Conservation (phyloP, 2,329 filamentous ascomycete species). For the Curvularia hawaiiensis region DNA sequence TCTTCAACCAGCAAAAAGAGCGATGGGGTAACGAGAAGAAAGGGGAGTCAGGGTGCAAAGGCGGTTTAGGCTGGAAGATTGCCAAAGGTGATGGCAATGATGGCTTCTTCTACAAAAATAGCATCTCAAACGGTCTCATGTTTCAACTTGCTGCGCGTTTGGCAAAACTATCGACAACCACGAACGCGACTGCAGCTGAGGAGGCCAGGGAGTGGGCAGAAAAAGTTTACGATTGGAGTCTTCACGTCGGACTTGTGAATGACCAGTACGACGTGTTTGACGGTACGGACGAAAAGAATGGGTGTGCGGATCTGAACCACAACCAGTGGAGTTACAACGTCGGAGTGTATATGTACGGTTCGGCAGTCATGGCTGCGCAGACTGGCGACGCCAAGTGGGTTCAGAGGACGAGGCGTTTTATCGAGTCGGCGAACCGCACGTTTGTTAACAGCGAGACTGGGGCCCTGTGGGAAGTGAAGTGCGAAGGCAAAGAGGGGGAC, state of each 20-base stretch:
- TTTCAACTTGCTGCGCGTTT: constrained; percentile 68
- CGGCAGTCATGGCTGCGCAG: constrained; percentile 34
- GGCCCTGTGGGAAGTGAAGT: constrained; percentile 61
- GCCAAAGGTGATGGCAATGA: constrained; percentile 66
- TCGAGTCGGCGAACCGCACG: constrained; percentile 28
- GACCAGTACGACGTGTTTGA: constrained; percentile 58
- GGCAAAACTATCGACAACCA: constrained; percentile 71
- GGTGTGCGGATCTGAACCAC: constrained; percentile 46
- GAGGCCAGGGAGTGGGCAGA: constrained; percentile 62
- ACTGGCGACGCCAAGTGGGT: constrained; percentile 29
- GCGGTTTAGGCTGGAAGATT: constrained; percentile 76
- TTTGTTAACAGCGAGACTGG: constrained; percentile 30
- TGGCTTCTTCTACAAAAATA: constrained; percentile 81
- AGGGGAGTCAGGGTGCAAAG: constrained; percentile 64
- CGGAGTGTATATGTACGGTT: constrained; percentile 60
- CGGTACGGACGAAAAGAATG: constrained; percentile 54
- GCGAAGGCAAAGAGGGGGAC: constrained; percentile 56
- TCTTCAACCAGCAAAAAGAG: constrained; percentile 70
- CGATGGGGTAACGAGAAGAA: constrained; percentile 59
- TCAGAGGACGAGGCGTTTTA: constrained; percentile 44
- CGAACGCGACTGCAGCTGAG: constrained; percentile 56
- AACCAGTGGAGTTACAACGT: constrained; percentile 56
- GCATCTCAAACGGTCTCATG: constrained; percentile 76
- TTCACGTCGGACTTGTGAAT: constrained; percentile 55
- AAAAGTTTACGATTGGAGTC: constrained; percentile 63